Evolutionary conservation across 2,329 filamentous ascomycete genomes (phyloP).

Genomic region (Cladosporium colombiae): DNA sequence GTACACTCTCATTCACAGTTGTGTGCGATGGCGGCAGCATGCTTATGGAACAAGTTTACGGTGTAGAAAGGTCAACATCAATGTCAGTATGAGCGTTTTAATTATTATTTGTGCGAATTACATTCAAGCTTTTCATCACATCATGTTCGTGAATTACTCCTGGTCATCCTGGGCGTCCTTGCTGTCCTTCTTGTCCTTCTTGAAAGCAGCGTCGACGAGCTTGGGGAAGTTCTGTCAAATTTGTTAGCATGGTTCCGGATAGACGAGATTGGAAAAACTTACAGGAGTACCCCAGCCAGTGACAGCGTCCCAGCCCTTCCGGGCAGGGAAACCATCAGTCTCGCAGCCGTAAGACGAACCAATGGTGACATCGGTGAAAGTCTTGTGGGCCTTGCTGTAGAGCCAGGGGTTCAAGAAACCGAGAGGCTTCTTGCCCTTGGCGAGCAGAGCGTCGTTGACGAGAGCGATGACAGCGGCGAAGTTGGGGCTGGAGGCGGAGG

Average conservation of each 20-base stretch:
- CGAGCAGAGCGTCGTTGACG: constrained; percentile 63
- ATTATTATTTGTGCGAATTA: background rate
- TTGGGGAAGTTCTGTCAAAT: constrained; percentile 25
- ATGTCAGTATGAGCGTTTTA: background rate
- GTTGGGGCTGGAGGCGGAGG: constrained; percentile 58
- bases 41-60: background rate
- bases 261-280: constrained; percentile 9
- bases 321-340: constrained; percentile 34
- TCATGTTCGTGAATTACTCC: background rate
- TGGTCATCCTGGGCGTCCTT: background rate
- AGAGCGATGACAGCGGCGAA: constrained; percentile 61
- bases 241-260: background rate
- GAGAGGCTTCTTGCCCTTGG: constrained; percentile 50
- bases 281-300: constrained; percentile 36
- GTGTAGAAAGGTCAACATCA: background rate
- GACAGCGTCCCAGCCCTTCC: constrained; percentile 37
- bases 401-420: constrained; percentile 64
- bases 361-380: constrained; percentile 51
- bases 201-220: constrained; percentile 31
- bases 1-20: background rate
- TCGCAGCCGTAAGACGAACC: constrained; percentile 36
- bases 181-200: constrained; percentile 17
- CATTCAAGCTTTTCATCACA: background rate
- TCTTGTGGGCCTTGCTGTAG: constrained; percentile 51
- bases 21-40: background rate